phyloP scores from a whole-genome alignment of 257 asterid genomes.

The Schizonepeta tenuifolia region DNA sequence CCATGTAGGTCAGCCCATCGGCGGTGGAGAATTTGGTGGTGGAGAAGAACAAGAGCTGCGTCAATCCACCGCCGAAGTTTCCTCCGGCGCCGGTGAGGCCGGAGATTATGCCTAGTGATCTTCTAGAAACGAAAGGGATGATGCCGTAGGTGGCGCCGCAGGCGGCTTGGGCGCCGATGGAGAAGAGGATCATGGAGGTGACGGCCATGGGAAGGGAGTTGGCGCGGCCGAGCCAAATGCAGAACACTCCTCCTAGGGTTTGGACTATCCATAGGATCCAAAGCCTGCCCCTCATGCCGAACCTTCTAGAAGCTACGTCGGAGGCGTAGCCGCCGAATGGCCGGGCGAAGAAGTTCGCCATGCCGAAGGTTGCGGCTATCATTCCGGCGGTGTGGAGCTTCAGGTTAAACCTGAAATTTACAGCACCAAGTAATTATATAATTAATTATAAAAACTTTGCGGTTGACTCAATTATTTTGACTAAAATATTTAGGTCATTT shows the following conservation, averaged over 20 bases:
- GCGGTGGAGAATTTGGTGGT: constrained; percentile 46
- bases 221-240: constrained; percentile 46
- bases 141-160: constrained; percentile 52
- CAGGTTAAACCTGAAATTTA: constrained; percentile 25
- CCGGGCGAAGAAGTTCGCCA: constrained; percentile 47
- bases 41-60: constrained; percentile 48
- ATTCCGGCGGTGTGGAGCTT: constrained; percentile 53
- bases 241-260: constrained; percentile 46
- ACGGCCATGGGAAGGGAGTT: constrained; percentile 35
- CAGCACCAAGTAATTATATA: too few species aligned
- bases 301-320: constrained; percentile 32
- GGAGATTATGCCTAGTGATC: constrained; percentile 41
- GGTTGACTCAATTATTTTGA: too few species aligned
- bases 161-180: constrained; percentile 50
- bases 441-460: too few species aligned
- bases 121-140: constrained; percentile 44
- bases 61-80: constrained; percentile 51
- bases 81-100: constrained; percentile 59
- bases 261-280: constrained; percentile 40
- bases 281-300: constrained; percentile 48
- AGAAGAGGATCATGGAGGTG: constrained; percentile 44
- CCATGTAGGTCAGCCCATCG: constrained; percentile 49
- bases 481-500: too few species aligned
- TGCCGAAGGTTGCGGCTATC: constrained; percentile 45
- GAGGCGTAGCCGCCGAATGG: constrained; percentile 46